Conservation (phyloP, 1,284 basidiomycete species). For the Moesziomyces sp. region DNA sequence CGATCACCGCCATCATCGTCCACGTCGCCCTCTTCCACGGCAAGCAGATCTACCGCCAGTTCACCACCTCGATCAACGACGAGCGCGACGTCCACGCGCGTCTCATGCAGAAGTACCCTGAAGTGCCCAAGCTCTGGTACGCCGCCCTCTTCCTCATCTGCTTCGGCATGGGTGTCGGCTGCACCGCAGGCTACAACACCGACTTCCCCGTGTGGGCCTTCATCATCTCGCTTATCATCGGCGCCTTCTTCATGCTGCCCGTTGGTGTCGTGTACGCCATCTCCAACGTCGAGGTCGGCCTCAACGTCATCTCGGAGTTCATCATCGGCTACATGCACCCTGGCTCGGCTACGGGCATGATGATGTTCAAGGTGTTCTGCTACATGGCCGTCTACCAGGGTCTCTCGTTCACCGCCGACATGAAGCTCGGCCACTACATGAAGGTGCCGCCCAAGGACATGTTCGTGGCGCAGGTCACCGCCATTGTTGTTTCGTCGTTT, state of each 20-base stretch:
- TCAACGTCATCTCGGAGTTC: slow-evolving; percentile 78
- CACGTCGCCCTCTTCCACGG: slow-evolving; percentile 70
- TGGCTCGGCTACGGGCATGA: slow-evolving; percentile 80
- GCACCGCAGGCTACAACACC: slow-evolving; percentile 78
- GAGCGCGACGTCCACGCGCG: slow-evolving; percentile 85
- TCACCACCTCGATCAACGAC: slow-evolving; percentile 70
- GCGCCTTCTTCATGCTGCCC: slow-evolving; percentile 76
- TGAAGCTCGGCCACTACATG: slow-evolving; percentile 72
- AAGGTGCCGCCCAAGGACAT: slow-evolving; percentile 72
- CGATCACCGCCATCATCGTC: slow-evolving; percentile 78
- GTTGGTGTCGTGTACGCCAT: slow-evolving; percentile 83
- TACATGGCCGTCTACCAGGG: slow-evolving; percentile 76
- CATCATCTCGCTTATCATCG: slow-evolving; percentile 73
- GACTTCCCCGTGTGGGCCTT: slow-evolving; percentile 82
- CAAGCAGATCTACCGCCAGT: slow-evolving; percentile 50
- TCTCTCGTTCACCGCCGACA: slow-evolving; percentile 74
- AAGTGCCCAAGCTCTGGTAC: slow-evolving; percentile 76
- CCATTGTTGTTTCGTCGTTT: slow-evolving; percentile 76
- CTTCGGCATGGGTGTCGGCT: slow-evolving; percentile 75
- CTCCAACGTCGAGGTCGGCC: slow-evolving; percentile 79
- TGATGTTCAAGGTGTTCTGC: slow-evolving; percentile 81
- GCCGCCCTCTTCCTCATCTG: slow-evolving; percentile 72
- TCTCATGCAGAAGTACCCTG: slow-evolving; percentile 82
- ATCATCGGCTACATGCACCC: slow-evolving; percentile 81
- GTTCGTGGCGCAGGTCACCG: slow-evolving; percentile 74